phyloP scores from a whole-genome alignment of 202 grass and related monocot genomes.

The Eragrostis tef region DNA sequence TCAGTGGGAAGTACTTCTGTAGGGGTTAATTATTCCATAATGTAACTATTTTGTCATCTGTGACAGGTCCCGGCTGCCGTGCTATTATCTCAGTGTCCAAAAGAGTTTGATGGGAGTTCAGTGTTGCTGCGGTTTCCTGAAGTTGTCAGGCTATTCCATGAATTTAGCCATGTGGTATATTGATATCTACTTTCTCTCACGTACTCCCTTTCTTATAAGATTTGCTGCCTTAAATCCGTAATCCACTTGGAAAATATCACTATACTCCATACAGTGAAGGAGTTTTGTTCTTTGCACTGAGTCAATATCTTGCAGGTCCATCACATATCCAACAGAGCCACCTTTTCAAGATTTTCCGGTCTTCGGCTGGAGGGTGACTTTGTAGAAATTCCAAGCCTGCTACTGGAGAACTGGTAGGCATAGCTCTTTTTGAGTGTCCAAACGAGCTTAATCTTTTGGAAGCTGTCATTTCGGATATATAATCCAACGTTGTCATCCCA shows the following conservation, averaged over 20 bases:
- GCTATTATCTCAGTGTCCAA: constrained; percentile 82
- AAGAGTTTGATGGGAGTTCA: constrained; percentile 76
- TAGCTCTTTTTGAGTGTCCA: constrained; percentile 30
- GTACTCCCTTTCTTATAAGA: constrained; percentile 13
- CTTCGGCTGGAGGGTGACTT: constrained; percentile 83
- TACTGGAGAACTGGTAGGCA: constrained; percentile 91
- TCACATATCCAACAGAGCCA: constrained; percentile 81
- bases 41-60: constrained; percentile 33
- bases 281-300: constrained; percentile 4
- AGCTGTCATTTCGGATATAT: constrained; percentile 31
- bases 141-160: constrained; percentile 96
- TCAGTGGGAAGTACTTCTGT: constrained; percentile 14
- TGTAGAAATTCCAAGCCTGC: constrained; percentile 78
- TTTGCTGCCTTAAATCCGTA: neutral
- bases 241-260: constrained; percentile 11
- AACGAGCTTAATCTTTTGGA: constrained; percentile 32
- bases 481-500: constrained; percentile 41
- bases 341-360: constrained; percentile 82
- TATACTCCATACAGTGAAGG: neutral
- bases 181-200: constrained; percentile 40
- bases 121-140: constrained; percentile 77
- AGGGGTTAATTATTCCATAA: neutral
- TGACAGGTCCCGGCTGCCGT: constrained; percentile 78
- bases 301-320: constrained; percentile 67
- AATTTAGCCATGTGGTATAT: constrained; percentile 96